These are phyloP conservation scores for Creolimax fragrantissima DNA, from an alignment of 78 protist species.

Conservation along the genomic window DNA sequence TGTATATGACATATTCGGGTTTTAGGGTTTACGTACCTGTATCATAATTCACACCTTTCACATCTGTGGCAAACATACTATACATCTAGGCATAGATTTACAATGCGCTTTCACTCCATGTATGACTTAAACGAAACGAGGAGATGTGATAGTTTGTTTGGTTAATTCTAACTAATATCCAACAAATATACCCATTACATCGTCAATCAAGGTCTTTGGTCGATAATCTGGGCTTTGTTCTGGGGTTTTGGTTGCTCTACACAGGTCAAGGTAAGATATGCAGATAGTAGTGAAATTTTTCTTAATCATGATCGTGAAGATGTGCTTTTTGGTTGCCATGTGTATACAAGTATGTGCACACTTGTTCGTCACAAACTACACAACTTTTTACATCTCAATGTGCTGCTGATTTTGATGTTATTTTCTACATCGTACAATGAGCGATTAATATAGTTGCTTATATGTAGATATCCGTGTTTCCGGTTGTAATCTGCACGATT, in stretches of 20 bases:
- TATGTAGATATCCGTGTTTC: no score
- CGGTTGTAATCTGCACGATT: no score
- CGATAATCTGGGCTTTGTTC: constrained; percentile 13
- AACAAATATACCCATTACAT: background rate
- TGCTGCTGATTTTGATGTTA: no score
- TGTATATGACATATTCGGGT: background rate
- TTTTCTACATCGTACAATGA: no score
- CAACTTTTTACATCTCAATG: no score
- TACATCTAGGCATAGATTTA: background rate
- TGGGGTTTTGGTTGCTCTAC: constrained; percentile 23
- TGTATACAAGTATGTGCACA: no score
- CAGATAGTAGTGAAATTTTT: no score
- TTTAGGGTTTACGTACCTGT: background rate
- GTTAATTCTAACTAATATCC: background rate
- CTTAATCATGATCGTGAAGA: no score
- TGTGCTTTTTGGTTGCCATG: no score
- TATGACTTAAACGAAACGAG: background rate
- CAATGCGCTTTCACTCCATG: no score
- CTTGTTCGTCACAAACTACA: no score
- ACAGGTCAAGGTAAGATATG: constrained; percentile 19
- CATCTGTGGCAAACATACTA: background rate
- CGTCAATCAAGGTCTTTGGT: background rate
- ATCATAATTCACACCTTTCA: background rate
- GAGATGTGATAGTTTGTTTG: background rate
- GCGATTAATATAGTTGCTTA: no score